Conservation (phyloP, 108 stramenopile genomes). For the Mediolabrus comicus region DNA sequence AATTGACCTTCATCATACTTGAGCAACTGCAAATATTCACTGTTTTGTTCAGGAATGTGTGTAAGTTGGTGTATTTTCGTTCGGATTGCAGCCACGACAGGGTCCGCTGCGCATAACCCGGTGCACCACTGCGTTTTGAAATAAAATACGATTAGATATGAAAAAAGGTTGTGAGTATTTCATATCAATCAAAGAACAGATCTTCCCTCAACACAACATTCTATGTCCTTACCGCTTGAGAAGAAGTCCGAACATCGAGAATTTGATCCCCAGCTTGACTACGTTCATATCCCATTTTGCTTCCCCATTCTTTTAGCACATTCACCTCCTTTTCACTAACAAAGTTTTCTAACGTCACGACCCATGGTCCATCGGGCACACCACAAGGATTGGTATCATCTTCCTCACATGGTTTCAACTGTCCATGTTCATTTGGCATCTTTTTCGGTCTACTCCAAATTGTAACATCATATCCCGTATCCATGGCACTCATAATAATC, state of each 20-base stretch:
- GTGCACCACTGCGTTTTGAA: constrained; percentile 30
- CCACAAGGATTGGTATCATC: neutral
- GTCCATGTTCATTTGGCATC: constrained; percentile 11
- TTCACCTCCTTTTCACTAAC: constrained; percentile 56
- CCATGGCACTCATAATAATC: constrained; percentile 11
- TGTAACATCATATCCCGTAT: constrained; percentile 28
- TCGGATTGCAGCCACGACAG: constrained; percentile 53
- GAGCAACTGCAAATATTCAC: constrained; percentile 77
- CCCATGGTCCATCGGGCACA: constrained; percentile 64
- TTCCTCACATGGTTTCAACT: constrained; percentile 20
- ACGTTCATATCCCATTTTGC: constrained; percentile 47
- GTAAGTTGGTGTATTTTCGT: constrained; percentile 54
- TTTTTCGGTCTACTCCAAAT: constrained; percentile 27
- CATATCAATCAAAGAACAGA: too few relatives aligned
- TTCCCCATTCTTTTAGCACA: constrained; percentile 56
- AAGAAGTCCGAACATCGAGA: constrained; percentile 27
- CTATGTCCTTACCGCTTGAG: neutral
- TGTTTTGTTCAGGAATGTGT: constrained; percentile 54
- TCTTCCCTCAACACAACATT: too few relatives aligned
- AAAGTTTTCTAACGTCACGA: constrained; percentile 81
- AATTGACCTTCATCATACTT: constrained; percentile 64
- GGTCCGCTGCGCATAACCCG: neutral
- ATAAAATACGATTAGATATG: constrained; percentile 39
- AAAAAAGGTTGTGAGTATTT: neutral
- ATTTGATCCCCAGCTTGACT: constrained; percentile 37